Evolutionary conservation across 768 basidiomycete genomes (phyloP).

Genomic region (Russula abietina): DNA sequence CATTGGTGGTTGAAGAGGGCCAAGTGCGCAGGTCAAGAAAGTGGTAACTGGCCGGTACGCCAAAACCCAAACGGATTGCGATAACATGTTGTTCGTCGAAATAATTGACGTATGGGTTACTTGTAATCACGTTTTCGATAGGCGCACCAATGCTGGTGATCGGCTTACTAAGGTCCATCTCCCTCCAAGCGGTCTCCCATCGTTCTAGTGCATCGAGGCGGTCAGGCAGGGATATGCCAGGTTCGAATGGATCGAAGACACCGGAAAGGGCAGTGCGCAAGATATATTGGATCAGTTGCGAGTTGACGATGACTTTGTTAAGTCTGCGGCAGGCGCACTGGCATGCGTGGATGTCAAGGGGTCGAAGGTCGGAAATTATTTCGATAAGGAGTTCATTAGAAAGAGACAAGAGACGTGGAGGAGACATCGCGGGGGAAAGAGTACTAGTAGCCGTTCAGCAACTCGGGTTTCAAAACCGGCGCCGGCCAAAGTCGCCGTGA

Average conservation of each 20-base stretch:
- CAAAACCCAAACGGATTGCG: slow-evolving; percentile 8
- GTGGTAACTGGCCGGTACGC: neutral
- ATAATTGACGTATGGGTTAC: neutral
- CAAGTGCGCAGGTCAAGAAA: slow-evolving; percentile 6
- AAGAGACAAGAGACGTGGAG: slow-evolving; percentile 5
- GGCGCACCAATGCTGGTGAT: neutral
- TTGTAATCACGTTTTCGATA: neutral
- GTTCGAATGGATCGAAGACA: slow-evolving; percentile 14
- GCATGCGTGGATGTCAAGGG: slow-evolving; percentile 1
- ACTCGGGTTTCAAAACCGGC: no score
- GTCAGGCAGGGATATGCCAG: slow-evolving; percentile 1
- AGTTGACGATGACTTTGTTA: neutral
- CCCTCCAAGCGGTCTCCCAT: slow-evolving; percentile 3
- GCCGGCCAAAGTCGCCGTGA: no score
- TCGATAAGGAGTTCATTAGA: slow-evolving; percentile 13
- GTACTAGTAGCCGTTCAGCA: no score
- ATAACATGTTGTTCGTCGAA: slow-evolving; percentile 9
- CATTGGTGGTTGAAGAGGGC: neutral
- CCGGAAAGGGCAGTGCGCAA: slow-evolving; percentile 8
- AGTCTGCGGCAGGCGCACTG: neutral
- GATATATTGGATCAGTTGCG: slow-evolving; percentile 1
- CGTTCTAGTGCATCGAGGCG: neutral
- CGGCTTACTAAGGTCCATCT: slow-evolving; percentile 3
- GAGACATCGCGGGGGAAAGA: neutral
- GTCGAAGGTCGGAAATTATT: neutral